Conservation (phyloP, 2,329 filamentous ascomycete species). For the Pseudopithomyces chartarum region DNA sequence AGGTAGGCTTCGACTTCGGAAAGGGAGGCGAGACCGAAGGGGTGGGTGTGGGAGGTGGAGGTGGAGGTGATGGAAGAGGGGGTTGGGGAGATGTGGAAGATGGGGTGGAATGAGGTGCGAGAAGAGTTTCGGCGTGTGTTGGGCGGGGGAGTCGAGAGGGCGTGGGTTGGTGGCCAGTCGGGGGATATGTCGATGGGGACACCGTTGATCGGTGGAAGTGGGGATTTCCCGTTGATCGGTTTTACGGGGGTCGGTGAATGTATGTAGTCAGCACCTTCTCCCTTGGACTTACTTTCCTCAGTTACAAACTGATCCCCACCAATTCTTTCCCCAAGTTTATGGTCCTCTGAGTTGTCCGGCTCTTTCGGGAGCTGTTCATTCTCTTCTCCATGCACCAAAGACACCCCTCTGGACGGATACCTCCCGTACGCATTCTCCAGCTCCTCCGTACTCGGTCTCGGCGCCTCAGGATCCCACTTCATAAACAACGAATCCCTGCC, state of each 20-base stretch:
- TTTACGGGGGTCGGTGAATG: background rate
- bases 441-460: background rate
- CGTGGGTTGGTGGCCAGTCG: background rate
- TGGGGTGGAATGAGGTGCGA: background rate
- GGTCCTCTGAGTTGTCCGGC: background rate
- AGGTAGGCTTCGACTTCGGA: conserved; percentile 16
- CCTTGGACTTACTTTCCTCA: no score
- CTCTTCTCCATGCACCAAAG: background rate
- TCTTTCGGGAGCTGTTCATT: no score
- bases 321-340: no score
- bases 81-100: background rate
- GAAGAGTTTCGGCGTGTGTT: background rate
- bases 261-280: no score
- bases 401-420: no score
- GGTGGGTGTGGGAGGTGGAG: conserved; percentile 5
- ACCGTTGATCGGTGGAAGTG: background rate
- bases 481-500: no score
- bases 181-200: background rate
- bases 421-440: background rate
- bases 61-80: background rate
- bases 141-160: background rate
- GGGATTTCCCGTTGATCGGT: background rate
- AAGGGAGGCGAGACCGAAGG: conserved; percentile 16
- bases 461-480: background rate
- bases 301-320: no score